These are phyloP conservation scores for Sporothrix mexicana DNA, from an alignment of 2,329 filamentous ascomycete genomes.

Conservation along the genomic window DNA sequence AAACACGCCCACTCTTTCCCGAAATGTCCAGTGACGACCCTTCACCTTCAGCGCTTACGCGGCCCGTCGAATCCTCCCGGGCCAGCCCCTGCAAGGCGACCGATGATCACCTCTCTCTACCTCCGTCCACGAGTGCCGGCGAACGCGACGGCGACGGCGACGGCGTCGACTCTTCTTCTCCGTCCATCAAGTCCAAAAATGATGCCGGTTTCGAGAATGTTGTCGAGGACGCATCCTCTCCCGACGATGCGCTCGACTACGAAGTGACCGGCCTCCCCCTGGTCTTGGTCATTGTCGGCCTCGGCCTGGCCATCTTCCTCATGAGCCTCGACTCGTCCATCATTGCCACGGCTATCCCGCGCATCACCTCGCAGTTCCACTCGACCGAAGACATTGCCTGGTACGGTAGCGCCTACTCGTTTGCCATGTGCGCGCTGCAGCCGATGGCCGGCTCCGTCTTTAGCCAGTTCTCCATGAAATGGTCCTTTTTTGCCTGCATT, in stretches of 20 bases:
- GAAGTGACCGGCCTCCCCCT: background rate
- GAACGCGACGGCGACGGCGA: conserved; percentile 1
- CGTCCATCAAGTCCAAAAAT: background rate
- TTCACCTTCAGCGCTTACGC: background rate
- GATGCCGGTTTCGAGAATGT: background rate
- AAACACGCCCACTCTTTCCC: background rate
- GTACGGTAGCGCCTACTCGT: conserved; percentile 38
- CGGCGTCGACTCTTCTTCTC: conserved; percentile 1
- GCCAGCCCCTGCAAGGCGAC: background rate
- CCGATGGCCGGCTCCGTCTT: conserved; percentile 50
- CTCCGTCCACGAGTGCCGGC: background rate
- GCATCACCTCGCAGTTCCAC: conserved; percentile 36
- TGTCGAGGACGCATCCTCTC: background rate
- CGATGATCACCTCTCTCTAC: background rate
- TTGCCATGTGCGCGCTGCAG: conserved; percentile 41
- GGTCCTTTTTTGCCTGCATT: conserved; percentile 43
- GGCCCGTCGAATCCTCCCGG: background rate
- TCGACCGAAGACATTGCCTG: conserved; percentile 36
- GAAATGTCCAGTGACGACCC: conserved; percentile 12
- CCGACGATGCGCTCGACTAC: background rate
- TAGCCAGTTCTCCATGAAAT: conserved; percentile 47
- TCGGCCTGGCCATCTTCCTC: conserved; percentile 48
- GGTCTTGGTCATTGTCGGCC: conserved; percentile 37
- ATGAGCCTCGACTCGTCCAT: conserved; percentile 45
- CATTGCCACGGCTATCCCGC: conserved; percentile 40